Percentiles rank a stretch among this genome's conserved stretches.
Conservation (phyloP, 1,139 yeast species). For the Arxiozyma telluris region DNA sequence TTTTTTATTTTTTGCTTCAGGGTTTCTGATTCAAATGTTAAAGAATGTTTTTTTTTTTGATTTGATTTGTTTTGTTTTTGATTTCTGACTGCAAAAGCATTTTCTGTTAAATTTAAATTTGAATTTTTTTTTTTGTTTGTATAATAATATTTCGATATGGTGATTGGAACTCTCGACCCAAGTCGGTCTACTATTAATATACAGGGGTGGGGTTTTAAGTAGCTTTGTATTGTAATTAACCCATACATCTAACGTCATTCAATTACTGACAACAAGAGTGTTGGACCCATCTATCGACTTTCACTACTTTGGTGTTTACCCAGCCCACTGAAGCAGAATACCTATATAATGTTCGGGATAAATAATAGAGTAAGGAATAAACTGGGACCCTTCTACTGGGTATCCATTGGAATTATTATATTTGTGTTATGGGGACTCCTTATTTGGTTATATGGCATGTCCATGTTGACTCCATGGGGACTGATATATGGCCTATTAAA, state of each 20-base stretch:
- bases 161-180: background rate
- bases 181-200: background rate
- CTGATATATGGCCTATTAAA: background rate
- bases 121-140: too few species aligned
- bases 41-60: too few species aligned
- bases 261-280: background rate
- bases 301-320: background rate
- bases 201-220: background rate
- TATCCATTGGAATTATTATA: background rate
- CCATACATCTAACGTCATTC: background rate
- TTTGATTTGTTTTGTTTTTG: background rate
- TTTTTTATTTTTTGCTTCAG: background rate
- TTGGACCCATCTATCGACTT: background rate
- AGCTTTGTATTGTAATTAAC: background rate
- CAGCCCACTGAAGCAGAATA: background rate
- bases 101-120: too few species aligned
- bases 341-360: background rate
- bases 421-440: background rate
- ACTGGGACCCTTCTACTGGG: background rate
- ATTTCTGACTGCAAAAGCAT: too few species aligned
- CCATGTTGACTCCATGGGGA: constrained; percentile 1
- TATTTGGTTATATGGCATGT: background rate
- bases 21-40: background rate
- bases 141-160: too few species aligned
- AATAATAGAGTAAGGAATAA: background rate